Evolutionary conservation across 176 grass and related monocot genomes (phyloP), one percentile per base, ranked within the genome.

Genomic region (Zea mays): DNA sequence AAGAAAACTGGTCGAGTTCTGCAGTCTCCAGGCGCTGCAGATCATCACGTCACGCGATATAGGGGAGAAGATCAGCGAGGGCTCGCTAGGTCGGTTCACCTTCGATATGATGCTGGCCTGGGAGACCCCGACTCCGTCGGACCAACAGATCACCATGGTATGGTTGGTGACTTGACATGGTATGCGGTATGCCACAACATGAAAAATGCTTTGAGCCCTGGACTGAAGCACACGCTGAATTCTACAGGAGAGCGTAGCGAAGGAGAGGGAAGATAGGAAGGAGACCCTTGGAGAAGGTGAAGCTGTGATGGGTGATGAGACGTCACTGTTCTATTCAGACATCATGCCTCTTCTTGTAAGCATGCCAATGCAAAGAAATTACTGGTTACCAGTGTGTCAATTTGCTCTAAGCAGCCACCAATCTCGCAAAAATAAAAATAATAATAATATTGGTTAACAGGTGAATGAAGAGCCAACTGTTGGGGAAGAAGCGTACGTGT

Each of bases 91-190:
- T 54, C 83, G 88, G 40, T 81, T 93, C 71, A 91, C 93, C 52
- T 97, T 90, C 63, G 93, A 97, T 75, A 93, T 93, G 90, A 97
- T 97, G 90, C 86, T 93, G 19, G 90, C 93, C 70, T 97, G 90
- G 93, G 90, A 97, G 68, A 83, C 48, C 2, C 90, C 90, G 37
- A 74, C 77, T 65, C n/a, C 80, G 54, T 56, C 70, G 11, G 84
- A 81, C 67, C 84, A 85, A 40, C 82, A 88, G 11, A 48, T 51
- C 62, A 67, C 77, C 67, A 85, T 78, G 81, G 93, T 97, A 27
- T 27, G 27, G 27, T 27, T 48, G 38, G 85, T 67, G 6, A 66
- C 51, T 66, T 19, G 8, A 1, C 60, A 50, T 58, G 27, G 27
- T 27, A 46, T 46, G 39, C 12, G 27, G 27, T 27, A 46, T 46